A percentile compares a stretch with the other conserved stretches of the same genome.
These are phyloP conservation scores for Pugionium dolabratum DNA, from an alignment of 345 rosid species.

Conservation along the genomic window DNA sequence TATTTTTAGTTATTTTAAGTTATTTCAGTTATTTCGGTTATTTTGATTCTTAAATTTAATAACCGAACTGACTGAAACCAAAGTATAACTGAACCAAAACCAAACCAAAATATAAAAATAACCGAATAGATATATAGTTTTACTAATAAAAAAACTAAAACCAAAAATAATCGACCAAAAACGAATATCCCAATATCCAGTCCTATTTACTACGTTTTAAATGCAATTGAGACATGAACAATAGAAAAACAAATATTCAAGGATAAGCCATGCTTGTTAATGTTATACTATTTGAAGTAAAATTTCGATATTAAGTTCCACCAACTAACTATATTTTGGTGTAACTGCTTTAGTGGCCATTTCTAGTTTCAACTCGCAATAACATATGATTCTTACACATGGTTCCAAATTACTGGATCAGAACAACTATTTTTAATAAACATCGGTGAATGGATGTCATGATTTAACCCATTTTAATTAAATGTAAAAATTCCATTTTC, in stretches of 20 bases:
- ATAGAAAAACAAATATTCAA: not conserved
- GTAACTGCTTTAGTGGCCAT: constrained; percentile 8
- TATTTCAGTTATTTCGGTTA: too few species aligned
- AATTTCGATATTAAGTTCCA: constrained; percentile 10
- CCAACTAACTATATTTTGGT: not conserved
- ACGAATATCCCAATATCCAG: too few species aligned
- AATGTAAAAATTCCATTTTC: too few species aligned
- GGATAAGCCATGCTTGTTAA: constrained; percentile 7
- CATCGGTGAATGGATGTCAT: not conserved
- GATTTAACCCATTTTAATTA: not conserved
- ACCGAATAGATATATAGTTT: too few species aligned
- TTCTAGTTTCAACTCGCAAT: constrained; percentile 12
- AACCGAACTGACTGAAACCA: too few species aligned
- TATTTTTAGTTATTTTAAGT: too few species aligned
- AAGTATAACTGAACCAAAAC: too few species aligned
- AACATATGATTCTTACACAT: constrained; percentile 13
- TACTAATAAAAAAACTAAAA: too few species aligned
- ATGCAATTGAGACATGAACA: constrained; percentile 13
- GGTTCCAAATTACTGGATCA: constrained; percentile 11
- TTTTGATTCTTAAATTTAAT: too few species aligned
- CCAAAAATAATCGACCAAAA: too few species aligned
- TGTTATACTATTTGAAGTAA: constrained; percentile 4
- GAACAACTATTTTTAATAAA: not conserved
- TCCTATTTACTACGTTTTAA: constrained; percentile 17
- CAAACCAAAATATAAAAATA: too few species aligned